Evolutionary conservation across 164 flowering plant genomes (phyloP).

Genomic region (Stephania cephalantha): DNA sequence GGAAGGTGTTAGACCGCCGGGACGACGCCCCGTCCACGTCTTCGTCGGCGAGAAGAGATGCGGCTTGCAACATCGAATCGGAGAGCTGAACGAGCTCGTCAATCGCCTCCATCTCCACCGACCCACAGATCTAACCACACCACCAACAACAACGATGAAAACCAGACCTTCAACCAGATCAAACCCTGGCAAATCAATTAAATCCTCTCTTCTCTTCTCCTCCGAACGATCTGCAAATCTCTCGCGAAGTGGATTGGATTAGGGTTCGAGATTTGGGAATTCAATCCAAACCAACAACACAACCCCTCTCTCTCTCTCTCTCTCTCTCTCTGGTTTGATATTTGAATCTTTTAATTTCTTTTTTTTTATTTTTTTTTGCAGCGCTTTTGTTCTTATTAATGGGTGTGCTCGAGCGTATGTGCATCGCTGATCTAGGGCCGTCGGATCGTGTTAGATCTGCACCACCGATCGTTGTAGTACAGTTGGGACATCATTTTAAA

Average conservation of each 20-base stretch:
- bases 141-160: not conserved
- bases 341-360: not conserved
- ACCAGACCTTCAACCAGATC: conserved; percentile 2
- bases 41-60: conserved; percentile 83
- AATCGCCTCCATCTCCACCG: conserved; percentile 76
- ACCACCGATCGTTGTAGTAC: not conserved
- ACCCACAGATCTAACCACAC: conserved; percentile 5
- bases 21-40: conserved; percentile 70
- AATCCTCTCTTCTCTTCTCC: not conserved
- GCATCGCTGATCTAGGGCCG: not conserved
- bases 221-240: not conserved
- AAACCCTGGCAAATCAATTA: not conserved
- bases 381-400: not conserved
- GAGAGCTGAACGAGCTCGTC: conserved; percentile 77
- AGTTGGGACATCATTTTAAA: not conserved
- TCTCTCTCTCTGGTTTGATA: not conserved
- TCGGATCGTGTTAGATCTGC: not conserved
- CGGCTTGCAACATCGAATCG: conserved; percentile 83
- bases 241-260: not conserved
- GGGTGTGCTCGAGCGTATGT: not conserved
- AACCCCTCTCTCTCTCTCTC: conserved; percentile 9
- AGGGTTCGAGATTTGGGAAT: not conserved
- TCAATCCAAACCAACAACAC: not conserved
- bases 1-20: conserved; percentile 60
- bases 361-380: not conserved